Percentiles rank a stretch among this genome's conserved stretches.
Conservation (phyloP, 1,139 yeast species). For the Arxiozyma slooffiae region DNA sequence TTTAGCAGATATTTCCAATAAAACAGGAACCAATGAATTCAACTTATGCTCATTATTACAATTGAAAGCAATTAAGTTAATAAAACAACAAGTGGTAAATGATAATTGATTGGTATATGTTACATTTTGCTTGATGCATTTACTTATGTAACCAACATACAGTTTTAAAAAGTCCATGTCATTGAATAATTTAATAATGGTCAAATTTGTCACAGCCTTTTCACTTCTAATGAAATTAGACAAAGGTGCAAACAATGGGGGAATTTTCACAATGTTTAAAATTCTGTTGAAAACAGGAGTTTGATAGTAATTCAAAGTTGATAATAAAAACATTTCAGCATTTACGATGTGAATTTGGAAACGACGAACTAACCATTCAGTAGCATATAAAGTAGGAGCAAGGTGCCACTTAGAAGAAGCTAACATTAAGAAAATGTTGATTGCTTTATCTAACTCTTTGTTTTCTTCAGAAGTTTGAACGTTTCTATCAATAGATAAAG, state of each 20-base stretch:
- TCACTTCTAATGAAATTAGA: slow-evolving; percentile 55
- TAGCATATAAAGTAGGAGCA: slow-evolving; percentile 67
- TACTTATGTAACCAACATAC: slow-evolving; percentile 50
- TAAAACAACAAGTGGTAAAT: slow-evolving; percentile 71
- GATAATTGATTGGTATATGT: slow-evolving; percentile 65
- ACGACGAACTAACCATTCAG: slow-evolving; percentile 92
- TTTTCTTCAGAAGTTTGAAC: slow-evolving; percentile 71
- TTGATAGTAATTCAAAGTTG: slow-evolving; percentile 69
- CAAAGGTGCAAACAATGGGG: slow-evolving; percentile 68
- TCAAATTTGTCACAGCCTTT: slow-evolving; percentile 54
- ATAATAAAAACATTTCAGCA: slow-evolving; percentile 58
- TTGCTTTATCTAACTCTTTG: slow-evolving; percentile 60
- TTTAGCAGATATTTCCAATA: slow-evolving; percentile 50
- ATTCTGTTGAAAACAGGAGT: slow-evolving; percentile 65
- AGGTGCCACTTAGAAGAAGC: slow-evolving; percentile 58
- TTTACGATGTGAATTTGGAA: slow-evolving; percentile 79
- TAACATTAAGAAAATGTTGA: slow-evolving; percentile 62
- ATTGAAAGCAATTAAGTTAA: slow-evolving; percentile 46
- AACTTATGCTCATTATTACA: slow-evolving; percentile 35
- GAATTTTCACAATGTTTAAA: slow-evolving; percentile 60
- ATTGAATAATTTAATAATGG: slow-evolving; percentile 64
- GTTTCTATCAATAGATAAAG: slow-evolving; percentile 68
- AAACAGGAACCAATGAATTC: slow-evolving; percentile 39
- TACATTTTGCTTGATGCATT: slow-evolving; percentile 44
- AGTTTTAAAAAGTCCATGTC: slow-evolving; percentile 61